A percentile compares a stretch with the other conserved stretches of the same genome.
phyloP scores from a whole-genome alignment of 371 early-diverging fungal species.

The Haplosporangium sp. region DNA sequence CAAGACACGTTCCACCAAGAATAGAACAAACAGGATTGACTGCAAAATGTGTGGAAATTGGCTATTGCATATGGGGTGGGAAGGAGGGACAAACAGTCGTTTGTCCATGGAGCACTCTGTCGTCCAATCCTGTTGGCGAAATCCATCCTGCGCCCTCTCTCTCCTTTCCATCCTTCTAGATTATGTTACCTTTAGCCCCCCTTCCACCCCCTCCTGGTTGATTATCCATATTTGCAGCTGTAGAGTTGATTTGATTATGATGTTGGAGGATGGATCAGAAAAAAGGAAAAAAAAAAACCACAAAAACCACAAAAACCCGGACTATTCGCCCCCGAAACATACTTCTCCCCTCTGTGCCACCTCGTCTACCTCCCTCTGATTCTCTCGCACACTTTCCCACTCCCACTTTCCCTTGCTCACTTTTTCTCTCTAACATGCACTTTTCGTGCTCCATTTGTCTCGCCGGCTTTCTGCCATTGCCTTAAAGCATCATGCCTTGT shows the following conservation, averaged over 20 bases:
- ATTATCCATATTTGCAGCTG: neutral
- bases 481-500: constrained; percentile 53
- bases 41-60: neutral
- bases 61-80: too few relatives aligned
- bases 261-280: neutral
- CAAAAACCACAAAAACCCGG: neutral
- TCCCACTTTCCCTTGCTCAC: neutral
- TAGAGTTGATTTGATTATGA: neutral
- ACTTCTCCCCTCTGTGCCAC: neutral
- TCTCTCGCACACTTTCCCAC: constrained; percentile 3
- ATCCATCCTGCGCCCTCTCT: too few relatives aligned
- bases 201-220: too few relatives aligned
- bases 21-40: neutral
- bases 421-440: neutral
- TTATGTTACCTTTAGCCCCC: too few relatives aligned
- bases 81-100: too few relatives aligned
- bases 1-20: too few relatives aligned
- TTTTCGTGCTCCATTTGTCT: neutral
- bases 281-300: constrained; percentile 1
- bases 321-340: neutral
- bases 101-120: too few relatives aligned
- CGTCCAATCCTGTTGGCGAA: too few relatives aligned
- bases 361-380: neutral
- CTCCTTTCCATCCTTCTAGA: too few relatives aligned
- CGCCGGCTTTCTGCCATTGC: neutral